Evolutionary conservation across 192 early-diverging fungal species (phyloP), one percentile per base, ranked within the genome.

Genomic region (Glomus cerebriforme): DNA sequence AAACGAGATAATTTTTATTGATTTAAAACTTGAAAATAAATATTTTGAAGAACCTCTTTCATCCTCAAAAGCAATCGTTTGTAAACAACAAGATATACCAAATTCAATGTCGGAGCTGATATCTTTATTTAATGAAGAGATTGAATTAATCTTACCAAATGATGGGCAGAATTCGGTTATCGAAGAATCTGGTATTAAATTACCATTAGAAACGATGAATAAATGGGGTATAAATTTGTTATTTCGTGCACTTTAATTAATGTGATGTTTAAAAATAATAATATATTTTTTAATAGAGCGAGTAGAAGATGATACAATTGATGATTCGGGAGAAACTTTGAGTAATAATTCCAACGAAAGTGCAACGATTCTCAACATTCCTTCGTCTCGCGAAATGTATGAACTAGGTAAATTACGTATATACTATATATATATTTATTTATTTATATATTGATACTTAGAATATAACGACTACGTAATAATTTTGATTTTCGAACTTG

Each of bases 151-250:
- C 10, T 19, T 35, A 35, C 7, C 32, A 54, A 47, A 26, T n/a
- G 77, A 78, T 58, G 47, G 59, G 34, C 7, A 37, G 17, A 22
- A 59, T n/a, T 66, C 77, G 19, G 49, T 54, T 19, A 54, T 54
- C 9, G 77, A 78, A 68, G 77, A 69, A 26, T 67, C 22, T 35
- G 77, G 65, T 24, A 22, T 69, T n/a, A 78, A 37, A 78, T 64
- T 43, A 5, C 77, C 77, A 58, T 68, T 78, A 31, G 65, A 78
- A 35, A 60, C 31, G 29, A 24, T 68, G 17, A 68, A 78, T 58
- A 27, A 69, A 59, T 78, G 77, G 77, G 77, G 65, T 78, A 78
- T 47, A 34, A 19, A 12, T 12, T 10, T 34, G 34, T 32, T 4
- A 26, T 24, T 32, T 58, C 54, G 19, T 34, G 29, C 5, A 34